Base-by-base conservation (phyloP, 192 early-diverging fungal genomes). In the Obelidium mucronatum region DNA sequence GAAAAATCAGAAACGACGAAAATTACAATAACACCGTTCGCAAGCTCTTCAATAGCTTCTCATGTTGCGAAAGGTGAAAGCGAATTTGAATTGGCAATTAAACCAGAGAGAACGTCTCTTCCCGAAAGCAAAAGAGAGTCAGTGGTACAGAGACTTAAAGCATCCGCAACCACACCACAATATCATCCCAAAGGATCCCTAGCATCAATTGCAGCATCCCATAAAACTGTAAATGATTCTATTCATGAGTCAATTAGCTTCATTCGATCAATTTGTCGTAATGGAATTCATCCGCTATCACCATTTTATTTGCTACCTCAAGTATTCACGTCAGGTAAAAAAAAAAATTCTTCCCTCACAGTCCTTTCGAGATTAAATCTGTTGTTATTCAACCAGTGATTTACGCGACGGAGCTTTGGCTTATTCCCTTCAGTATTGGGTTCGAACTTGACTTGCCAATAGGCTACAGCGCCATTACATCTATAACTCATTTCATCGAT, bases 361-460 rank as follows among this genome's bases (percentile, higher is more conserved):
- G 8, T 48, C n/a, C 19, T 19, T 19, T 48, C n/a, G n/a, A n/a
- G n/a, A n/a, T n/a, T n/a, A n/a, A n/a, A 48, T 48, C 19, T 48
- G 44, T 48, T 15, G 44, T 76, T 2, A 67, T 76, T 44, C 26
- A 70, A 13, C 36, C 78, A 4, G n/a, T n/a, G n/a, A n/a, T n/a
- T n/a, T n/a, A n/a, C n/a, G n/a, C n/a, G n/a, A 31, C 30, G 26
- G 36, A 19, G 19, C 13, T 73, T 17, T 55, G 66, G 40, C 3
- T 76, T n/a, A 26, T 65, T 24, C 77, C 68, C 3, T 64, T 81
- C 35, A 53, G 34, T 24, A 4, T 79, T 26, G n/a, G 48, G 26
- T 71, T 75, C 48, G 67, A 61, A 2, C 36, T 61, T 13, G 54
- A 35, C 39, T 15, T 58, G 15, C 64, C 68, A 30, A 3, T 15